phyloP scores from a whole-genome alignment of 73 alveolate genomes.

The Stentor roeselii region DNA sequence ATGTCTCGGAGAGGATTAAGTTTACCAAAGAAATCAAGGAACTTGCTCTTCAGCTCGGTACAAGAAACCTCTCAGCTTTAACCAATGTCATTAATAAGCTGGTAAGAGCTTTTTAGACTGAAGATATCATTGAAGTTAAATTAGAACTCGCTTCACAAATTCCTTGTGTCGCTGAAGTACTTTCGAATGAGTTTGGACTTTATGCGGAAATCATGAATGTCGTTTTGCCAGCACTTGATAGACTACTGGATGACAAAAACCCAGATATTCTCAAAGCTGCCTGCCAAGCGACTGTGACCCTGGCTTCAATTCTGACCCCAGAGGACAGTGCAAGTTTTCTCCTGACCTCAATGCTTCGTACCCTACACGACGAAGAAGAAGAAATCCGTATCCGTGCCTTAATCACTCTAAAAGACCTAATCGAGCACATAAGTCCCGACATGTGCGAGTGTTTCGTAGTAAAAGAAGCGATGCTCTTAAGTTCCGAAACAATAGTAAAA shows the following conservation, averaged over 20 bases:
- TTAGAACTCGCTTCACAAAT: background rate
- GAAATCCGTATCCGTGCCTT: background rate
- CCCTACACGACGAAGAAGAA: conserved; percentile 19
- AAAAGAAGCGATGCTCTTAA: conserved; percentile 47
- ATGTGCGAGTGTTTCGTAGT: conserved; percentile 40
- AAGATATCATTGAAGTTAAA: background rate
- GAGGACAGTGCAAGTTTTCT: conserved; percentile 5
- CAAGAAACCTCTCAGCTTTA: background rate
- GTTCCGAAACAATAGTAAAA: conserved; percentile 56
- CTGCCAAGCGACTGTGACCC: background rate
- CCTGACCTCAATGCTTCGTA: background rate
- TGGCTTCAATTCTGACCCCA: background rate
- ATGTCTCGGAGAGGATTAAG: background rate
- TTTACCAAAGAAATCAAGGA: background rate
- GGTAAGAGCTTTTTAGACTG: background rate
- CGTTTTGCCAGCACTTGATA: background rate
- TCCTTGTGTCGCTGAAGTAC: background rate
- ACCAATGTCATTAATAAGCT: background rate
- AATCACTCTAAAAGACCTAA: background rate
- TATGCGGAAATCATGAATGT: background rate
- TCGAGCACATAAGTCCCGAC: conserved; percentile 4
- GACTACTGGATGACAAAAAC: background rate
- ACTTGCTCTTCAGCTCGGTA: background rate
- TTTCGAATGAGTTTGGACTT: background rate
- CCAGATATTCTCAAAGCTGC: conserved; percentile 23